These are phyloP conservation scores for Kwoniella heveanensis DNA, from an alignment of 768 basidiomycete species.

Conservation along the genomic window DNA sequence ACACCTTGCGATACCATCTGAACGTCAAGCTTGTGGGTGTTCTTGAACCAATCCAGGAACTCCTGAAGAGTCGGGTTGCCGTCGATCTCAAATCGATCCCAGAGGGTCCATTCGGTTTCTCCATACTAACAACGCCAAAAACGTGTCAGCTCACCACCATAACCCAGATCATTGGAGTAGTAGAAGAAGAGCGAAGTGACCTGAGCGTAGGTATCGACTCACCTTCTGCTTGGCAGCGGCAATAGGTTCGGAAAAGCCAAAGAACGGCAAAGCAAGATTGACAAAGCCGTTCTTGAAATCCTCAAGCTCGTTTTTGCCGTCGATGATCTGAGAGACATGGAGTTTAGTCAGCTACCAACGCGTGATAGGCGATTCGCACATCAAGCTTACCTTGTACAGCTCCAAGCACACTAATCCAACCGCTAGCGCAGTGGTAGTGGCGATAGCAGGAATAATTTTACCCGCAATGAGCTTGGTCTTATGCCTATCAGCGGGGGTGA, in stretches of 20 bases:
- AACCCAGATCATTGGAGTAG: background rate
- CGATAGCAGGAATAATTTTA: conserved; percentile 98
- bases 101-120: conserved; percentile 89
- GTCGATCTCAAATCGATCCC: conserved; percentile 94
- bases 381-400: conserved; percentile 77
- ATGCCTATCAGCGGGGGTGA: conserved; percentile 81
- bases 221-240: conserved; percentile 80
- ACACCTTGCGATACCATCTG: conserved; percentile 97
- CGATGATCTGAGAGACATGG: conserved; percentile 70
- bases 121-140: conserved; percentile 62
- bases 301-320: conserved; percentile 89
- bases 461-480: conserved; percentile 91
- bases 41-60: conserved; percentile 79
- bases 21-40: conserved; percentile 79
- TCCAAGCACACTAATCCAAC: conserved; percentile 95
- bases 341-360: conserved; percentile 17
- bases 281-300: conserved; percentile 98
- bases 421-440: conserved; percentile 94
- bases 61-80: conserved; percentile 85
- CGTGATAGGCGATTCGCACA: too few species aligned
- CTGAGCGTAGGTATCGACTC: conserved; percentile 16
- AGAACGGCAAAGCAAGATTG: conserved; percentile 96
- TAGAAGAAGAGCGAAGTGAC: too few species aligned
- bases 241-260: conserved; percentile 97
- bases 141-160: background rate